A percentile compares a stretch with the other conserved stretches of the same genome.
Conservation (phyloP, 2,329 filamentous ascomycete species). For the Fusarium sp. region DNA sequence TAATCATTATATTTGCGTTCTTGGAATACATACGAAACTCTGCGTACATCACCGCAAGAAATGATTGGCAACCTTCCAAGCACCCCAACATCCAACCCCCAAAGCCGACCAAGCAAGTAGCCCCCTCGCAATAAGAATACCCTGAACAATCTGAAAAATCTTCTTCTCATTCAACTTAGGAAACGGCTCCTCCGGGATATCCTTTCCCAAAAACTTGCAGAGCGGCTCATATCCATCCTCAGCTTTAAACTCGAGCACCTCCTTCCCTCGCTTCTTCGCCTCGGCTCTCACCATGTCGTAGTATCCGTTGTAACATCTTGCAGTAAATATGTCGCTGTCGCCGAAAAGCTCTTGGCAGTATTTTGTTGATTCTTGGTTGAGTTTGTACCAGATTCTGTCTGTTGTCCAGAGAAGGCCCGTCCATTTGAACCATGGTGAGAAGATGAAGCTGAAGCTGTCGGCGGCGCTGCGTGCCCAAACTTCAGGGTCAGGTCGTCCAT, state of each 20-base stretch:
- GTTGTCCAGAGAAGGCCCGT: slow-evolving; percentile 43
- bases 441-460: slow-evolving; percentile 47
- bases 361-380: slow-evolving; percentile 28
- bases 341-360: slow-evolving; percentile 1
- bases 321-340: neutral
- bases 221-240: slow-evolving; percentile 59
- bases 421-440: slow-evolving; percentile 41
- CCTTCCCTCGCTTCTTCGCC: slow-evolving; percentile 46
- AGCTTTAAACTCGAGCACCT: slow-evolving; percentile 44
- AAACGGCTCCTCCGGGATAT: slow-evolving; percentile 29
- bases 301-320: slow-evolving; percentile 20
- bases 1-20: neutral
- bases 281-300: slow-evolving; percentile 44
- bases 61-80: slow-evolving; percentile 15
- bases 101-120: slow-evolving; percentile 30
- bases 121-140: slow-evolving; percentile 28
- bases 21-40: neutral
- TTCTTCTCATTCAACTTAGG: slow-evolving; percentile 38
- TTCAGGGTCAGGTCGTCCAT: slow-evolving; percentile 43
- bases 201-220: slow-evolving; percentile 51
- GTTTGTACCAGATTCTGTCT: slow-evolving; percentile 46
- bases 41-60: neutral
- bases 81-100: slow-evolving; percentile 18
- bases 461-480: slow-evolving; percentile 46
- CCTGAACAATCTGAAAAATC: slow-evolving; percentile 24